Evolutionary conservation across 257 asterid genomes (phyloP), one percentile per base, ranked within the genome.

Genomic region (Primulina tabacum): DNA sequence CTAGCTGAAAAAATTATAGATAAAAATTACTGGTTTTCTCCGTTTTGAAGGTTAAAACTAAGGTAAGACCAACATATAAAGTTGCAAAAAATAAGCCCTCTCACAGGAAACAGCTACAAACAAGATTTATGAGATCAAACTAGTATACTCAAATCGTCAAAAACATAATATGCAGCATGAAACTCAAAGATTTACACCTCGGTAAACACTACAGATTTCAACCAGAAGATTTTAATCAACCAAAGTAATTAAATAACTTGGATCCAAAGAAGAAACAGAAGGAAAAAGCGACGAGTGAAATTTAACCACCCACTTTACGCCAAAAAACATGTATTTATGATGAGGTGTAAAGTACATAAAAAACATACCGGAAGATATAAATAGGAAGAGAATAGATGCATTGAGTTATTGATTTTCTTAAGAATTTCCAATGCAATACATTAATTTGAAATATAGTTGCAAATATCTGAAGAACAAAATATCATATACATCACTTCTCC

Each of bases 401-500:
- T 69, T 76, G 43, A 56, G 47, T 76, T 55, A 8, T 60, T 6
- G 0, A 14, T 24, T 43, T 59, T 33, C 29, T 64, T 60, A 24
- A 34, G 20, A 60, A 62, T n/a, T 40, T 56, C 53, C 61, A 9
- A 68, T 18, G 69, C 26, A 64, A 29, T 14, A 20, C 34, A 14
- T 66, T 8, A 33, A 29, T 3, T 47, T 32, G 40, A 66, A 20
- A 67, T 38, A 38, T 55, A 50, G 57, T 50, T 50, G 60, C 70
- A 30, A 30, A 65, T 24, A 62, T 29, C 67, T 30, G 59, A 16
- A 50, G 64, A 73, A 58, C 52, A 57, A 68, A 16, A 21, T 60
- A 52, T 64, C 37, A 11, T 33, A 43, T 65, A 10, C 67, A 64
- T 60, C 75, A 64, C 64, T 65, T 69, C 67, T 57, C 74, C 65